Conservation (phyloP, 371 early-diverging fungal genomes). For the Rhizopus sp. region DNA sequence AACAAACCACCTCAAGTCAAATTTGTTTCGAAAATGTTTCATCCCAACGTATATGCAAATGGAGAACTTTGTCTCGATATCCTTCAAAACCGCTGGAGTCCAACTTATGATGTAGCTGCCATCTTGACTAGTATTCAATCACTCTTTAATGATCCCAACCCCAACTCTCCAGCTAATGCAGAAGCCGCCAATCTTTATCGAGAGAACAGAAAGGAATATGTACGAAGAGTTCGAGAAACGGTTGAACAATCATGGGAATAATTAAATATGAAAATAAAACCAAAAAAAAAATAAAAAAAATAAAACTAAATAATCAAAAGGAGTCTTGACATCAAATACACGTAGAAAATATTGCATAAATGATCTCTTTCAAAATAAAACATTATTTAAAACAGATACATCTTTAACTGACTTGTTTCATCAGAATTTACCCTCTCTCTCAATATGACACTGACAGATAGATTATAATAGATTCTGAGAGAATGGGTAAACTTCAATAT, state of each 20-base stretch:
- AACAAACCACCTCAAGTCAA: constrained; percentile 98
- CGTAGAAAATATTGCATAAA: too few species aligned
- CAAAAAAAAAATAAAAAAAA: constrained; percentile 3
- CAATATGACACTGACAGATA: too few species aligned
- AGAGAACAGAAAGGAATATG: constrained; percentile 94
- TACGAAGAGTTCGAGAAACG: constrained; percentile 89
- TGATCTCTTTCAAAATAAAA: too few species aligned
- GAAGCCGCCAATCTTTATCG: constrained; percentile 96
- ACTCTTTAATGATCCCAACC: constrained; percentile 98
- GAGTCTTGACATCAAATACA: too few species aligned
- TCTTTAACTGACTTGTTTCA: too few species aligned
- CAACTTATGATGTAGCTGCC: constrained; percentile 96
- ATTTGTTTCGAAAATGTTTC: constrained; percentile 98
- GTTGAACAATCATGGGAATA: constrained; percentile 94
- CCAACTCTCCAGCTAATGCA: constrained; percentile 97
- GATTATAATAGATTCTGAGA: too few species aligned
- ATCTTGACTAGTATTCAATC: constrained; percentile 98
- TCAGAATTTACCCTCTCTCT: too few species aligned
- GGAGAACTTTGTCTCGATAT: constrained; percentile 99
- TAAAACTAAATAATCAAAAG: background rate
- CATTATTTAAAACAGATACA: too few species aligned
- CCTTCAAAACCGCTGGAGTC: constrained; percentile 97
- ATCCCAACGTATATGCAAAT: constrained; percentile 98
- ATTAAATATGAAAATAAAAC: constrained; percentile 4
- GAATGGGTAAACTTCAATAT: constrained; percentile 16